phyloP scores from a whole-genome alignment of 1,139 yeast species.

The Taphrina pruni region DNA sequence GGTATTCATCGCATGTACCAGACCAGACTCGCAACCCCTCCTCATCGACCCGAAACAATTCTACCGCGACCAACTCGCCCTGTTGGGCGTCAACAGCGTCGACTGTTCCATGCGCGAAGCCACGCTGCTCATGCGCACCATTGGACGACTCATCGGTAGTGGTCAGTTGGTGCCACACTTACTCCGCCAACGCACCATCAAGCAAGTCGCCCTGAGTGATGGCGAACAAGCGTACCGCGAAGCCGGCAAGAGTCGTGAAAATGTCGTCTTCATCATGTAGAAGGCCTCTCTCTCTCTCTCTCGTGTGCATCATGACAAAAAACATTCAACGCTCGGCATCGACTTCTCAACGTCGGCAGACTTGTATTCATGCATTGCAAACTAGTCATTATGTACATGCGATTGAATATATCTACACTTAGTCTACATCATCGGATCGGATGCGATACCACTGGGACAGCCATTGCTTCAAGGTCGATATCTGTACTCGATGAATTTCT shows the following conservation, averaged over 20 bases:
- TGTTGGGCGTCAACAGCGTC: conserved; percentile 15
- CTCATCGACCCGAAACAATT: conserved; percentile 7
- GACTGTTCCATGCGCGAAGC: conserved; percentile 11
- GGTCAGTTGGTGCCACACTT: not conserved
- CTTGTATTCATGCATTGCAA: too few relatives aligned
- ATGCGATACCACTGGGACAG: not conserved
- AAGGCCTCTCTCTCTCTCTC: not conserved
- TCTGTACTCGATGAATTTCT: not conserved
- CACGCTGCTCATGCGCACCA: not conserved
- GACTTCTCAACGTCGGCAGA: too few relatives aligned
- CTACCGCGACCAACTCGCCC: conserved; percentile 7
- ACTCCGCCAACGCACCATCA: not conserved
- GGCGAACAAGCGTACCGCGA: conserved; percentile 12
- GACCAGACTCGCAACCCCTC: conserved; percentile 8
- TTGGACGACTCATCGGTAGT: not conserved
- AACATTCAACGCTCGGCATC: not conserved
- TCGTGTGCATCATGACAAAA: not conserved
- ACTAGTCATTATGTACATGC: too few relatives aligned
- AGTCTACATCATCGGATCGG: not conserved
- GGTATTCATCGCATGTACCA: not conserved
- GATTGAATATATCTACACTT: too few relatives aligned
- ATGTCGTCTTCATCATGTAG: conserved; percentile 1
- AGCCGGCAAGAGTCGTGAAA: not conserved
- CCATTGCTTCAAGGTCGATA: conserved; percentile 7
- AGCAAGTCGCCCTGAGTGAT: not conserved